Percentiles rank a stretch among this genome's conserved stretches.
Evolutionary conservation across 805 yeast species (phyloP).

Genomic region (Saccharomyces eubayanus): DNA sequence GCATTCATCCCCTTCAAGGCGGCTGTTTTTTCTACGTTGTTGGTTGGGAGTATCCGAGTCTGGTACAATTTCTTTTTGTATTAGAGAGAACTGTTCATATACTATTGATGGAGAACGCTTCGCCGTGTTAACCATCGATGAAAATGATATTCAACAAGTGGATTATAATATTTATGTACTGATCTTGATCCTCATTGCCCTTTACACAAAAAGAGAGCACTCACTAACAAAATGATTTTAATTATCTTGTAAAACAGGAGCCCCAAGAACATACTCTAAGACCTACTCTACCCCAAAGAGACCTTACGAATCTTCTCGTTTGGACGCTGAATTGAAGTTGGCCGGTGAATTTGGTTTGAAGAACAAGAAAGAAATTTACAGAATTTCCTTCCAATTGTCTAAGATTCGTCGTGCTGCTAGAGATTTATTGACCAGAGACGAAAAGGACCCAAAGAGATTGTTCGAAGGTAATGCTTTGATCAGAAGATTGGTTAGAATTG

Average conservation of each 20-base stretch:
- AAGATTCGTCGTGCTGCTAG: conserved; percentile 99
- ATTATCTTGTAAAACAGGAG: conserved; percentile 45
- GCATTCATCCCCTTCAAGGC: background rate
- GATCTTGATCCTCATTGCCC: background rate
- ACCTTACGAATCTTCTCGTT: conserved; percentile 98
- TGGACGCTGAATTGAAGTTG: conserved; percentile 97
- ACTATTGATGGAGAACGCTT: background rate
- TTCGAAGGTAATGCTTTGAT: conserved; percentile 99
- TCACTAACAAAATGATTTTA: conserved; percentile 9
- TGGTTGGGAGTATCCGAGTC: background rate
- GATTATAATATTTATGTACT: background rate
- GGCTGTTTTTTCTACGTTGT: background rate
- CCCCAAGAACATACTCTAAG: conserved; percentile 99
- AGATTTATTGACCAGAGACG: conserved; percentile 98
- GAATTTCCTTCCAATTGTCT: conserved; percentile 98
- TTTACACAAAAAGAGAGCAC: background rate
- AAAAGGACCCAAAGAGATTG: conserved; percentile 99
- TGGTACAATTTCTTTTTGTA: background rate
- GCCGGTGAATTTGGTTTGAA: conserved; percentile 99
- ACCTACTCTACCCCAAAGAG: conserved; percentile 99
- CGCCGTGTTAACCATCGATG: conserved; percentile 1
- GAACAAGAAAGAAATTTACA: conserved; percentile 99
- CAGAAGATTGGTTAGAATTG: conserved; percentile 98
- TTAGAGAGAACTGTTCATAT: background rate
- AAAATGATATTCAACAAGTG: background rate